Conservation (phyloP, 345 rosid genomes). For the Arabidopsis thaliana region TAIR10.1 NC_003075.7:10187001-10187500, state of each 20-base stretch:
- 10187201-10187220: neutral
- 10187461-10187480: constrained; percentile 83
- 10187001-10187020: constrained; percentile 82
- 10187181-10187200: neutral
- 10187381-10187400: constrained; percentile 9
- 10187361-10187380: constrained; percentile 41
- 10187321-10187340: constrained; percentile 76
- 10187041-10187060: constrained; percentile 69
- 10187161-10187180: constrained; percentile 17
- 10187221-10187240: constrained; percentile 27
- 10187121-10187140: constrained; percentile 96
- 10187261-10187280: constrained; percentile 96
- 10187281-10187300: constrained; percentile 76
- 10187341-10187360: constrained; percentile 88
- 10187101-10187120: constrained; percentile 98
- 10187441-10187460: constrained; percentile 87
- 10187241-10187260: constrained; percentile 88
- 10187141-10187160: constrained; percentile 77
- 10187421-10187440: constrained; percentile 1
- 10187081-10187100: constrained; percentile 94
- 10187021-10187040: constrained; percentile 81
- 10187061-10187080: constrained; percentile 97
- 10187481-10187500: constrained; percentile 84
- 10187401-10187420: neutral
- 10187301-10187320: constrained; percentile 62